Percentiles rank a stretch among this genome's conserved stretches.
Evolutionary conservation across 768 basidiomycete species (phyloP).

Genomic region (Piloderma croceum): DNA sequence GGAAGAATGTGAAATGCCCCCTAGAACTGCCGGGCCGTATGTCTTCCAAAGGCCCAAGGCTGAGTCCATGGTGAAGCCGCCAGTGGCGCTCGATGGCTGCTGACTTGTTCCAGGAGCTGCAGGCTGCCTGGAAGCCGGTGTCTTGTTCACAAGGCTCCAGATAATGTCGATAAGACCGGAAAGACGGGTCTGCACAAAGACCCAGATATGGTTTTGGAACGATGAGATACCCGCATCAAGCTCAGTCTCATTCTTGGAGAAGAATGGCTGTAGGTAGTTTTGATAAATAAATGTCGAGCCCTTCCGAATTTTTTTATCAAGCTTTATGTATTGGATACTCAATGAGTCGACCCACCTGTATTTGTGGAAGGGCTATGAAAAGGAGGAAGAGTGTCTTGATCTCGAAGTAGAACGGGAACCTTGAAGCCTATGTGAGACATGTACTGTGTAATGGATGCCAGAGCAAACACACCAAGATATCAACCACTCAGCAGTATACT

Average conservation of each 20-base stretch:
- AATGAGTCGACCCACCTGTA: conserved; percentile 40
- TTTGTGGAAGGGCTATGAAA: conserved; percentile 66
- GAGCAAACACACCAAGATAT: conserved; percentile 51
- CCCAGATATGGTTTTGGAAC: conserved; percentile 46
- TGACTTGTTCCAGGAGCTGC: conserved; percentile 17
- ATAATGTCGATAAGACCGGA: conserved; percentile 43
- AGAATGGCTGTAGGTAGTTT: conserved; percentile 56
- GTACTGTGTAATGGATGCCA: conserved; percentile 7
- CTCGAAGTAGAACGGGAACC: conserved; percentile 79
- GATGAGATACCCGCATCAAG: conserved; percentile 55
- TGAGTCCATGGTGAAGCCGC: conserved; percentile 22
- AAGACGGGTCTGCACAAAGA: conserved; percentile 52
- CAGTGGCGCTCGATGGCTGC: conserved; percentile 14
- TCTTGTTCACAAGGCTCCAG: conserved; percentile 39
- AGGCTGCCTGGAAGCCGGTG: conserved; percentile 18
- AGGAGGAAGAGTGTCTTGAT: conserved; percentile 61
- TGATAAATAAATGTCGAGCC: conserved; percentile 65
- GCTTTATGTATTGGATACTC: conserved; percentile 1
- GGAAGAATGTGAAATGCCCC: conserved; percentile 17
- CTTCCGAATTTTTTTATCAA: conserved; percentile 28
- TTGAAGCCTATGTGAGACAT: conserved; percentile 22
- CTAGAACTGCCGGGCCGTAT: conserved; percentile 36
- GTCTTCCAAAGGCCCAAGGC: conserved; percentile 36
- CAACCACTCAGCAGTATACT: conserved; percentile 58
- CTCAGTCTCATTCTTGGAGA: conserved; percentile 49